Conservation (phyloP, 2,329 filamentous ascomycete species). For the Cryphonectria japonica region DNA sequence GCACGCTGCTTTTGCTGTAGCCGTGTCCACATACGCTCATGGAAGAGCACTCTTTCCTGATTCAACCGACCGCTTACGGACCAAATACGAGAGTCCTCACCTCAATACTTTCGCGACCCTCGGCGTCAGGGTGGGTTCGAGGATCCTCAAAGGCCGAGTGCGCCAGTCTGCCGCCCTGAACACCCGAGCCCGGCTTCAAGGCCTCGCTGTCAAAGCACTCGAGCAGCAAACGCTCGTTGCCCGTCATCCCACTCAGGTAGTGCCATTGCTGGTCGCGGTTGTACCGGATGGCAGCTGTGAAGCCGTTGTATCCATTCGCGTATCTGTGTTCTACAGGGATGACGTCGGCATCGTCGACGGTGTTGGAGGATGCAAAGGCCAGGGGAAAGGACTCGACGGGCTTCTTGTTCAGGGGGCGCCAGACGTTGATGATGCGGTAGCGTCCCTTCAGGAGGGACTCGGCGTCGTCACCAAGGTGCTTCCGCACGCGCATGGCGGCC, state of each 20-base stretch:
- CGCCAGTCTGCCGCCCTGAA: conserved; percentile 61
- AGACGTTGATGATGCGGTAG: conserved; percentile 87
- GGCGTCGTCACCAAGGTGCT: conserved; percentile 70
- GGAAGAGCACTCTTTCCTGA: background rate
- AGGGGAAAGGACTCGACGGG: conserved; percentile 70
- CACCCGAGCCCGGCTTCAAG: conserved; percentile 50
- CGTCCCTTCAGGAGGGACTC: conserved; percentile 67
- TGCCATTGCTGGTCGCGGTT: conserved; percentile 71
- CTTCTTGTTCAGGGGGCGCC: conserved; percentile 66
- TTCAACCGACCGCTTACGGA: conserved; percentile 39
- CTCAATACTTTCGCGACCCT: conserved; percentile 84
- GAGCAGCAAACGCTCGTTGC: conserved; percentile 72
- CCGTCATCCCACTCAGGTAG: conserved; percentile 79
- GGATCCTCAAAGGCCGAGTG: conserved; percentile 83
- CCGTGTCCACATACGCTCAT: background rate
- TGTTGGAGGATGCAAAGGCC: conserved; percentile 68
- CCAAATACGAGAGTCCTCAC: conserved; percentile 85
- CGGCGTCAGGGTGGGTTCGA: conserved; percentile 69
- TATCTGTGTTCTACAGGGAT: conserved; percentile 77
- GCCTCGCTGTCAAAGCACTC: conserved; percentile 77
- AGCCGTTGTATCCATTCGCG: conserved; percentile 66
- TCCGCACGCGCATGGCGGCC: conserved; percentile 67
- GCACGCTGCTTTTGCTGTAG: background rate
- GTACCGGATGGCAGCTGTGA: conserved; percentile 72
- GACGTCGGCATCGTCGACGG: conserved; percentile 65